phyloP scores from a whole-genome alignment of 2,329 filamentous ascomycete species.

The Aspergillus amoenus region DNA sequence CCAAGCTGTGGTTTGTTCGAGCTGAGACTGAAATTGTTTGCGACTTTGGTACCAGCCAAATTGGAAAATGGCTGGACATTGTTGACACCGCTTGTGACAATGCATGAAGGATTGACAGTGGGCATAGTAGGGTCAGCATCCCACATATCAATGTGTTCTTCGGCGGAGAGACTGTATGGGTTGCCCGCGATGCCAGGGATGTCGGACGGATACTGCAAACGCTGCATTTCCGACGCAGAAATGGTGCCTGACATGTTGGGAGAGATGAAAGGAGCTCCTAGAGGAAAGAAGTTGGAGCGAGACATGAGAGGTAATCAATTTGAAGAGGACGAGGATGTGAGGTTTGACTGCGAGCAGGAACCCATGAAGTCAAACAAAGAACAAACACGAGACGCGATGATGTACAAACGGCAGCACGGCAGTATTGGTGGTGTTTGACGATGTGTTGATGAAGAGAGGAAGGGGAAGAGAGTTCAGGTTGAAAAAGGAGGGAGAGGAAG shows the following conservation, averaged over 20 bases:
- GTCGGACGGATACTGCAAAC: neutral
- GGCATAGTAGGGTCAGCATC: neutral
- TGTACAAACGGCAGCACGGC: neutral
- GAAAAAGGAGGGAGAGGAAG: neutral
- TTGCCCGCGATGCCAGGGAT: neutral
- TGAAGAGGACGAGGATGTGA: neutral
- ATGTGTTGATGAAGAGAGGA: too few relatives aligned
- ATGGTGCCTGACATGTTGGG: neutral
- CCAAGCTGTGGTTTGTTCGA: neutral
- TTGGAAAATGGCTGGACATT: neutral
- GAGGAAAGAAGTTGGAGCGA: slow-evolving; percentile 30
- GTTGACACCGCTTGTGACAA: neutral
- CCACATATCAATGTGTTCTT: neutral
- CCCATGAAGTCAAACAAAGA: neutral
- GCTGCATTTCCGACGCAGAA: neutral
- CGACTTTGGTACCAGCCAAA: neutral
- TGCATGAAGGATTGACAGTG: slow-evolving; percentile 1
- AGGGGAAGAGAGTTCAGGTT: too few relatives aligned
- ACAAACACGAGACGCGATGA: neutral
- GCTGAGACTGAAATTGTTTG: neutral
- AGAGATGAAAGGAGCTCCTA: neutral
- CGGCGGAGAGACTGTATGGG: neutral
- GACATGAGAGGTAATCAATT: neutral
- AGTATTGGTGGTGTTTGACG: too few relatives aligned
- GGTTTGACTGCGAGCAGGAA: neutral